Evolutionary conservation across 805 yeast genomes (phyloP).

Genomic region (Metschnikowia kunwiensis): DNA sequence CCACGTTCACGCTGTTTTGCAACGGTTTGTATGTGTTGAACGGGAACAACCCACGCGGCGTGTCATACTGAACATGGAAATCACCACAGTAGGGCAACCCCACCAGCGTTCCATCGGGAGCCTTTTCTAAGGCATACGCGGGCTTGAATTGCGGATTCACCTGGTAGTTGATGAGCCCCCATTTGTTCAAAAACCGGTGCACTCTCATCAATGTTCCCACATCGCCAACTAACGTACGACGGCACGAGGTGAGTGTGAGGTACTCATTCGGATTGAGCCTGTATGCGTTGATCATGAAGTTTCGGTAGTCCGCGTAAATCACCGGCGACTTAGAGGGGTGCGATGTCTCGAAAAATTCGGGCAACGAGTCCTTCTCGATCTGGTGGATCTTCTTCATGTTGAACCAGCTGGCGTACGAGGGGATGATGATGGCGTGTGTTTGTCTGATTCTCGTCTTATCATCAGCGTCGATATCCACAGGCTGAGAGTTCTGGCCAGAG

Average conservation of each 20-base stretch:
- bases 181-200: slow-evolving; percentile 76
- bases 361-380: slow-evolving; percentile 78
- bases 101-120: slow-evolving; percentile 40
- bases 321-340: slow-evolving; percentile 78
- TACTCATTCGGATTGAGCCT: slow-evolving; percentile 87
- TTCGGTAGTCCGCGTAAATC: slow-evolving; percentile 76
- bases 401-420: slow-evolving; percentile 89
- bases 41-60: slow-evolving; percentile 90
- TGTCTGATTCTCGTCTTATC: slow-evolving; percentile 42
- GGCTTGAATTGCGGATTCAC: slow-evolving; percentile 79
- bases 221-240: slow-evolving; percentile 89
- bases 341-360: slow-evolving; percentile 77
- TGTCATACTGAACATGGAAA: slow-evolving; percentile 73
- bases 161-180: slow-evolving; percentile 94
- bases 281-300: slow-evolving; percentile 85
- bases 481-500: slow-evolving; percentile 4
- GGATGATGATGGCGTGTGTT: slow-evolving; percentile 79
- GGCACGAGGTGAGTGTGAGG: slow-evolving; percentile 82
- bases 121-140: slow-evolving; percentile 50
- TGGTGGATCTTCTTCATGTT: slow-evolving; percentile 65
- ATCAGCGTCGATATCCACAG: slow-evolving; percentile 15
- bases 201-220: slow-evolving; percentile 85
- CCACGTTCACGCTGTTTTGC: slow-evolving; percentile 46
- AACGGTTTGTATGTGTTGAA: slow-evolving; percentile 77
- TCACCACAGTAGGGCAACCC: slow-evolving; percentile 73